Evolutionary conservation across 2,329 filamentous ascomycete species (phyloP), one percentile per base, ranked within the genome.

Genomic region (Colletotrichum karsti): DNA sequence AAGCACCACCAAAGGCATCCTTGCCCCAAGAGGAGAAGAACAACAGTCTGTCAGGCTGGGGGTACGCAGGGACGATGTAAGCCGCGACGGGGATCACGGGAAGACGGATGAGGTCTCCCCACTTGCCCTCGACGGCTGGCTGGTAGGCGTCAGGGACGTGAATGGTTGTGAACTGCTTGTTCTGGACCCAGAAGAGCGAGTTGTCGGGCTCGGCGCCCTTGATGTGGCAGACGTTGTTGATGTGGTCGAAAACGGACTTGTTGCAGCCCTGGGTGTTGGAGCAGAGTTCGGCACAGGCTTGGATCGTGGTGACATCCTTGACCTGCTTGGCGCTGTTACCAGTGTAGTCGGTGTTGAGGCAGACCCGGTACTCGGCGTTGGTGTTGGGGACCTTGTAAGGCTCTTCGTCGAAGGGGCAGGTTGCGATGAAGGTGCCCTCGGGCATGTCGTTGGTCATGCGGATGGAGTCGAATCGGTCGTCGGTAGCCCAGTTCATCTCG

Each of bases 1-100:
- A 69, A 22, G 69, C 62, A 26, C 73, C 71, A 9, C 73, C 71
- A 8, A 74, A 74, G 39, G 72, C 71, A 20, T 72, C 71, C 4
- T 64, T 70, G 13, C 73, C 73, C 73, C 73, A 74, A 20, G 72
- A 73, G 7, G 72, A 73, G 53, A 73, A 74, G 44, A 73, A 63
- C 39, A 75, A 59, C 65, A 75, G 58, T 18, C 72, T 67, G 48
- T 64, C 71, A 2, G 73, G 59, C 55, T 73, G 69, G 15, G 74
- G 73, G 60, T 71, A 70, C 9, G 69, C 66, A 3, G 74, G 74
- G 5, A 75, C 74, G 20, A 75, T 61, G 60, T 74, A 75, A 10
- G 73, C 73, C n/a, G 74, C 73, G 28, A 75, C 74, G 5, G 74
- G 74, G 44, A 75, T 73, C 30, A 75, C 50, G 28, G 74, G 73